Evolutionary conservation across 495 filamentous ascomycete genomes (phyloP), one percentile per base, ranked within the genome.

Genomic region (Physcia stellaris): DNA sequence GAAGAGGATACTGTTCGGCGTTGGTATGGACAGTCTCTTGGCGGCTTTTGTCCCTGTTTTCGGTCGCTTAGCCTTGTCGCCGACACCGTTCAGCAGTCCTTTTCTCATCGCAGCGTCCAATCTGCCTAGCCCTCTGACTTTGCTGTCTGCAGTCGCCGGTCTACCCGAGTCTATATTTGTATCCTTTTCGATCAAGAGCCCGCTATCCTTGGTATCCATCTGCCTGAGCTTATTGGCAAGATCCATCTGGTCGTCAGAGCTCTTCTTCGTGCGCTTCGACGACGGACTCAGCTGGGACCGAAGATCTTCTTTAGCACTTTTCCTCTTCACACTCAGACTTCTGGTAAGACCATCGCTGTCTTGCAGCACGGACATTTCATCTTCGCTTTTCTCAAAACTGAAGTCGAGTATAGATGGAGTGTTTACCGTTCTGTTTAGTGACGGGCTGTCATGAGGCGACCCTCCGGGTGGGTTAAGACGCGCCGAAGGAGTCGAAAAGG

Each of bases 401-500:
- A 48, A 47, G 4, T 37, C 46, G 12, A 40, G 21, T 13, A 43
- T 11, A 10, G 31, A 39, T 10, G 36, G 39, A 24, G 24, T 27
- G 28, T 38, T 24, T 22, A 34, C 40, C 13, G 39, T 39, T n/a
- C 43, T 32, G 29, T 31, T 27, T 35, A 27, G 43, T 10, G 39
- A 18, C 3, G 23, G 40, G 32, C 43, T 43, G 10, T 32, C 40
- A 4, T 26, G 39, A 27, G 38, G 38, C 2, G 37, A 24, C 22
- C 32, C 43, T 15, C 42, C 32, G 5, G 35, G 23, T 22, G 54
- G 49, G 17, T 56, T 48, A 4, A 57, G 35, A 12, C 48, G 43
- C 24, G 51, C 40, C 4, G 48, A 47, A 11, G 58, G 58, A 7
- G 58, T 61, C 11, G 58, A 61, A 22, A 49, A 47, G 12, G 40